A percentile compares a stretch with the other conserved stretches of the same genome.
phyloP scores from a whole-genome alignment of 2,329 filamentous ascomycete species.

The Hypoxylon sp. region DNA sequence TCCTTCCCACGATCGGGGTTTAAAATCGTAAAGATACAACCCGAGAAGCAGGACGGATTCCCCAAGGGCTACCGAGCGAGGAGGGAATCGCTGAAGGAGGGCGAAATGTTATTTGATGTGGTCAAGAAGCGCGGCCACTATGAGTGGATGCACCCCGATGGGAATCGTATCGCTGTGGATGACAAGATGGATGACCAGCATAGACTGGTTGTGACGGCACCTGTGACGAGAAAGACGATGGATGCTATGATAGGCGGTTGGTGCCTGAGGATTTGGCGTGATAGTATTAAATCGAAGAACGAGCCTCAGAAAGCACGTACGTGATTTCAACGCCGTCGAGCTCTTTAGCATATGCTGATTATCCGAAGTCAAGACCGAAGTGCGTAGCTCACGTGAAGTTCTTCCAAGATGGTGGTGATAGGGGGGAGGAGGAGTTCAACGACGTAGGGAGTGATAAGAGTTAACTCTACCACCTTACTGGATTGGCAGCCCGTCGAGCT shows the following conservation, averaged over 20 bases:
- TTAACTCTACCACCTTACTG: not conserved
- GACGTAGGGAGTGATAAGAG: not conserved
- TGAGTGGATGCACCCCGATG: conserved; percentile 45
- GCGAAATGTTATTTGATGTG: conserved; percentile 46
- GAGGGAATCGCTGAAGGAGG: conserved; percentile 37
- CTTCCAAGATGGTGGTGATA: conserved; percentile 44
- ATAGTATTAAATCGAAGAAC: conserved; percentile 27
- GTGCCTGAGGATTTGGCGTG: conserved; percentile 46
- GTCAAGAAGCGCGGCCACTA: conserved; percentile 34
- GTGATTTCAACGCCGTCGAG: conserved; percentile 8
- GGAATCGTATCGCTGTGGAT: conserved; percentile 45
- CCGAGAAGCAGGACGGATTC: conserved; percentile 36
- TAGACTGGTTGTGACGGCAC: conserved; percentile 39
- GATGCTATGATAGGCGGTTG: conserved; percentile 48
- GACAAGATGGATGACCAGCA: conserved; percentile 38
- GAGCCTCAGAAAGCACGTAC: conserved; percentile 23
- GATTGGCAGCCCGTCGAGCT: not conserved
- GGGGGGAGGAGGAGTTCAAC: too few species aligned
- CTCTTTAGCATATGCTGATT: conserved; percentile 15
- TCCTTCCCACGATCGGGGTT: conserved; percentile 40
- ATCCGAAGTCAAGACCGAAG: conserved; percentile 28
- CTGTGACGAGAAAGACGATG: conserved; percentile 36
- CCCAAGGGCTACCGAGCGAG: conserved; percentile 46
- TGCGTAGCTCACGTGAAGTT: conserved; percentile 38
- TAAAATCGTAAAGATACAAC: conserved; percentile 40